Base-by-base conservation (phyloP, 106 monocot genomes). In the Dioscorea dumetorum region DNA sequence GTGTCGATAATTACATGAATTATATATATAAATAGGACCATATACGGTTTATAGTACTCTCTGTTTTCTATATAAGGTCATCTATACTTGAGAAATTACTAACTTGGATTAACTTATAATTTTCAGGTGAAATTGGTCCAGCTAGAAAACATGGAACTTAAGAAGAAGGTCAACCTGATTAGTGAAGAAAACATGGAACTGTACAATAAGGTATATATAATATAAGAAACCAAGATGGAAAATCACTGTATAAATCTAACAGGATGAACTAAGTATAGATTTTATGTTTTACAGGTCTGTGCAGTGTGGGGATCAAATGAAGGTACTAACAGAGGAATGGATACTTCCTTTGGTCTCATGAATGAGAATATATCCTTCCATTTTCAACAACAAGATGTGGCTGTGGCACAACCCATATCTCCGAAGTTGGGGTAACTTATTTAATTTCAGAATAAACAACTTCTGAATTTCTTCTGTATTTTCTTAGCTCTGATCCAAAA, bases 91-190 rank as follows among this genome's bases (percentile, higher is more conserved):
- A 28, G 28, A 22, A 16, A 4, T 33, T 63, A 12, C 10, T 34
- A 2, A 63, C 31, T 63, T 28, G 28, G 16, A 33, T 12, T 33
- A 19, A 48, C 54, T 51, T 49, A 1, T 28, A 28, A 28, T n/a
- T 53, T 61, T 22, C 76, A 86, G 86, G 82, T 72, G 24, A 77
- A 69, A 33, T 60, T 86, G 33, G 49, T 82, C 57, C 79, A 82
- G 52, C 79, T 79, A 86, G 82, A 86, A 67, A 79, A 86, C 59
- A 73, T 79, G 35, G 76, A 82, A 32, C 79, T 86, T 20, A 73
- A 79, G 60, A 76, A 76, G 48, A 86, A 79, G 69, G 54, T 73
- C 61, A 79, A 79, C 60, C 18, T 78, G 13, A 70, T 79, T 22
- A 49, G 67, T 53, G 76, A 82, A 72, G 79, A 79, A 73, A 86